Evolutionary conservation across 73 alveolate genomes (phyloP), one percentile per base, ranked within the genome.

Genomic region (Vitrella brassicaformis): DNA sequence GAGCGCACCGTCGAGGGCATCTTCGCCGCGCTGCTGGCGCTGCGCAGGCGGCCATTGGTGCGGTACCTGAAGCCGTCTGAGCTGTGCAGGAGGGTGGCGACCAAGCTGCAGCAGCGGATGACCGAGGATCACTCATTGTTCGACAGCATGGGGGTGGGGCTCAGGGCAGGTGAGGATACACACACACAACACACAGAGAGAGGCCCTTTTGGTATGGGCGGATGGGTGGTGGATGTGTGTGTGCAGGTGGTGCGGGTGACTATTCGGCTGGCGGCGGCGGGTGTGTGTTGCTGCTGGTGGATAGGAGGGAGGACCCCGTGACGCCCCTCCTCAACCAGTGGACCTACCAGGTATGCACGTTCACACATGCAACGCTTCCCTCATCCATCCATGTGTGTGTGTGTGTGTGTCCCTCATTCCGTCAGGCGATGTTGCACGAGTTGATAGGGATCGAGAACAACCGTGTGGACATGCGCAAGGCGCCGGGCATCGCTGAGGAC

Each of bases 251-350:
- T 8, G 56, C 56, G 14, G 56, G 56, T 4, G 56, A 39, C 56
- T 14, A 8, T 39, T 39, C 56, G 14, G 56, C 22, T 14, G 56
- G 56, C 4, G 22, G 22, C 14, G 56, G 56, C 22, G 56, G 56
- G 56, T 8, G 22, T 74, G 85, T 84, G 30, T 75, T 95, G 47
- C 71, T 95, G 31, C 74, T 95, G 29, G 64, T 92, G 29, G 99
- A 95, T 81, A 84, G 99, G 79, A 93, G 97, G 90, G 98, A 96
- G 78, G 99, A 96, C 71, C 99, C 99, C 1, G 94, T 95, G 27
- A 95, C 99, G 26, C 99, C 99, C 27, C 80, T 96, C 72, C 89
- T 96, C 70, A 96, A 96, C 84, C 94, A 96, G 81, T 96, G 99
- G 99, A 96, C 99, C 9, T 96, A 96, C 85, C 84, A 77, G 82